phyloP scores from a whole-genome alignment of 306 rosid species.

The Cajanus cajan region DNA sequence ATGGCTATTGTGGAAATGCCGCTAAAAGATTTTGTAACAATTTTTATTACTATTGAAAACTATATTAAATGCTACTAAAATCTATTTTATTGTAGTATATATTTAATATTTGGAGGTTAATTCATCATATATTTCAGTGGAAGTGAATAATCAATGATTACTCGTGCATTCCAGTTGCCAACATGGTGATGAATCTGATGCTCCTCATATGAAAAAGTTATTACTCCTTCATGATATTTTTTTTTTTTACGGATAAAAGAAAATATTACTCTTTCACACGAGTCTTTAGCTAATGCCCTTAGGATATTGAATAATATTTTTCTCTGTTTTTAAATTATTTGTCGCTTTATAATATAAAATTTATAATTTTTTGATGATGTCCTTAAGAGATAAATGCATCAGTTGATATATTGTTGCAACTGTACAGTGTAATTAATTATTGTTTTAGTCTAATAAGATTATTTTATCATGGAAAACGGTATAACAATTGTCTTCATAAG shows the following conservation, averaged over 20 bases:
- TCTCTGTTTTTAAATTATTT: neutral
- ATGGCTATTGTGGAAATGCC: no score
- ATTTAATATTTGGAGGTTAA: neutral
- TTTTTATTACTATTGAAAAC: no score
- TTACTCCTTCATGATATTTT: neutral
- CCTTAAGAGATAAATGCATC: neutral
- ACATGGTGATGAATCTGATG: neutral
- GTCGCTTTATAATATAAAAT: neutral
- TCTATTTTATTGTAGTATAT: no score
- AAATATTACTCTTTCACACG: no score
- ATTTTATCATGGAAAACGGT: neutral
- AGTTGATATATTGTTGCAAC: neutral
- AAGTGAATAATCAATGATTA: constrained; percentile 21
- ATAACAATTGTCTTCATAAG: neutral
- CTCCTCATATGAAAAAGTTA: neutral
- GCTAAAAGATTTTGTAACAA: no score
- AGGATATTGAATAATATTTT: no score
- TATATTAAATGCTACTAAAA: no score
- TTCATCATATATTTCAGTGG: neutral
- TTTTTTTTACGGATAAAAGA: no score
- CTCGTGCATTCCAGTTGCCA: constrained; percentile 12
- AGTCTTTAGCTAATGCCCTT: no score
- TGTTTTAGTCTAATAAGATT: neutral
- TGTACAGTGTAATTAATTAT: neutral
- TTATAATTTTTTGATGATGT: neutral